Evolutionary conservation across 2,329 filamentous ascomycete species (phyloP).

Genomic region (Aspergillus spinulosporus): DNA sequence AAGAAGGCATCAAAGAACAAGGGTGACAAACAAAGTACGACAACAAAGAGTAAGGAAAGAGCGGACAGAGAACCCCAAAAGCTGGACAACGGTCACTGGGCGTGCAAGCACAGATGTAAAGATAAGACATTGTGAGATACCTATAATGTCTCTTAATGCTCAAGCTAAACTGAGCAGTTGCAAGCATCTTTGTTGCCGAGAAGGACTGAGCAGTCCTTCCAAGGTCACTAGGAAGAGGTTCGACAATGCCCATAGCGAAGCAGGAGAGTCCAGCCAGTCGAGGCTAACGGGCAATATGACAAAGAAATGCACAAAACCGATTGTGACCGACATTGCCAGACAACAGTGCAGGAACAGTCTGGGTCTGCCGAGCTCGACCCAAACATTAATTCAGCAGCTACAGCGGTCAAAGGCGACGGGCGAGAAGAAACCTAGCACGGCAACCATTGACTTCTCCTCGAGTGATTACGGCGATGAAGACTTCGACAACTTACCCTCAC

Average conservation of each 20-base stretch:
- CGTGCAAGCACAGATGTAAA: conserved; percentile 70
- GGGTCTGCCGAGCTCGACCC: neutral
- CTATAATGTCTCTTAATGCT: conserved; percentile 16
- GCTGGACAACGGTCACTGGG: conserved; percentile 70
- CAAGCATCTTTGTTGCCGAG: conserved; percentile 71
- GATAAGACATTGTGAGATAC: conserved; percentile 51
- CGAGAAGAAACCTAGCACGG: conserved; percentile 13
- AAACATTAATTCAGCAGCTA: neutral
- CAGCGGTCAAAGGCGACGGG: neutral
- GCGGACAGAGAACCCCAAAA: conserved; percentile 46
- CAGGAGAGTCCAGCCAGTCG: conserved; percentile 30
- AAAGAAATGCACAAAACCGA: conserved; percentile 5
- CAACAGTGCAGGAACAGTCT: neutral
- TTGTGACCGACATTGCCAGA: neutral
- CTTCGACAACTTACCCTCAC: conserved; percentile 42
- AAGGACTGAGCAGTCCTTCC: conserved; percentile 67
- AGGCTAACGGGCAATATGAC: conserved; percentile 31
- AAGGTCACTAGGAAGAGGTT: conserved; percentile 38
- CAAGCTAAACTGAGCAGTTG: conserved; percentile 49
- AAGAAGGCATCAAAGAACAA: conserved; percentile 13
- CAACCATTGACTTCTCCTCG: conserved; percentile 21
- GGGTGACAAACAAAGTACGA: conserved; percentile 13
- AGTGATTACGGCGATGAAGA: conserved; percentile 37
- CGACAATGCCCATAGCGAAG: conserved; percentile 19
- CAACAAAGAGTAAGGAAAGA: conserved; percentile 17